These are phyloP conservation scores for Angomonas ambiguus DNA, from an alignment of 208 protist genomes.

Conservation along the genomic window DNA sequence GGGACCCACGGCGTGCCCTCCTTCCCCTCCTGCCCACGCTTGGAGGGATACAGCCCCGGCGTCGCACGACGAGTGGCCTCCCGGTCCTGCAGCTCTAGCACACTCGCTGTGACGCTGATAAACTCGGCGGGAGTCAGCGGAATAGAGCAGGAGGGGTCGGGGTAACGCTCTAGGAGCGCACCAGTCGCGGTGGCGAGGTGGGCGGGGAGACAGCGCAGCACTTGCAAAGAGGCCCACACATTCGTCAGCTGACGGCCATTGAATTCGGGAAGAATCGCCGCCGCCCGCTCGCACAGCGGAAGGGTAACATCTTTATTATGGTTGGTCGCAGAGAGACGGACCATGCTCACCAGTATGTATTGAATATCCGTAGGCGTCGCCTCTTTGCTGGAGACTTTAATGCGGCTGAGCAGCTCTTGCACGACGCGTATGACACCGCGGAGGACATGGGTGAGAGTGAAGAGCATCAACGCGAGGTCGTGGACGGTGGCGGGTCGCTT, in stretches of 20 bases:
- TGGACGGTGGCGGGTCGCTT: conserved; percentile 34
- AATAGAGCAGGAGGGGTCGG: background rate
- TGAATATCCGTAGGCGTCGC: conserved; percentile 59
- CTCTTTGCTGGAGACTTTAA: conserved; percentile 51
- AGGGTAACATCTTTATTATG: conserved; percentile 6
- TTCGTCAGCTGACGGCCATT: background rate
- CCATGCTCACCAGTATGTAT: conserved; percentile 71
- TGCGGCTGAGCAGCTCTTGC: conserved; percentile 73
- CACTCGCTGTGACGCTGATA: background rate
- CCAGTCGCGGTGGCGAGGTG: background rate
- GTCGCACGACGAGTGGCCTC: background rate
- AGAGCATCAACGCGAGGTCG: conserved; percentile 75
- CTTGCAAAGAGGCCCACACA: background rate
- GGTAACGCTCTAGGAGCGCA: background rate
- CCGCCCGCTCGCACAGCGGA: background rate
- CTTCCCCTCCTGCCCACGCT: background rate
- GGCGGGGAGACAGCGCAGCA: background rate
- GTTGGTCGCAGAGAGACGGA: conserved; percentile 53
- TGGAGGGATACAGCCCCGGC: background rate
- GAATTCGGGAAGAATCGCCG: background rate
- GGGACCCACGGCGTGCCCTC: background rate
- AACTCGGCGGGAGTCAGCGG: background rate
- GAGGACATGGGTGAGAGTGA: conserved; percentile 76
- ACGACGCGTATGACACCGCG: conserved; percentile 75
- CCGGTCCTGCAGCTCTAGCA: background rate